Base-by-base conservation (phyloP, 768 basidiomycete species). In the Rhodocollybia butyracea region DNA sequence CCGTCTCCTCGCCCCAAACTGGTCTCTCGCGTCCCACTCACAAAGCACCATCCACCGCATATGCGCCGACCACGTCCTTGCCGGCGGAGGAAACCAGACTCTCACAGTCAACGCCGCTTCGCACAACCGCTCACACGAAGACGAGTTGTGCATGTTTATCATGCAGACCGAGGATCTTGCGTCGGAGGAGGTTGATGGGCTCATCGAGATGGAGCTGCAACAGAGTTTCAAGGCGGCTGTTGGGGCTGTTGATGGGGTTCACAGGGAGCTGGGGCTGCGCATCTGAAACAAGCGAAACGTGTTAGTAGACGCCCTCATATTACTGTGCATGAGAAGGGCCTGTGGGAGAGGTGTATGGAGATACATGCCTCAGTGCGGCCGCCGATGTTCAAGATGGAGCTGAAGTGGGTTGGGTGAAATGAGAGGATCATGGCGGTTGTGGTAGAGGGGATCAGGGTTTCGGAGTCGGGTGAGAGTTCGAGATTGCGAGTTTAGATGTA, bases 131-230 rank as follows among this genome's bases (percentile, higher is more conserved):
- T 62, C 69, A 24, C 91, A 98, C 69, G 94, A 97, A 68, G 76
- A 81, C 5, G 81, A 95, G n/a, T 68, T 98, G n/a, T 85, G 86
- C 84, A 76, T 75, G 70, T 98, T 99, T 73, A 71, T 98, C 51
- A 73, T 70, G 22, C 59, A 71, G n/a, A 67, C 74, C 0, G 83
- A 94, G 59, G 78, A 82, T 59, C 84, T 98, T 7, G 68, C 77
- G 1, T 71, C 74, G 1, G 61, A 62, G 15, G 85, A 92, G 67
- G 86, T 91, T 5, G 88, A 92, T 57, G 83, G 68, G 1, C 74
- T 76, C 3, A 71, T 98, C 19, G 81, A 88, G 32, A 88, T 92
- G 84, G 64, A 81, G 42, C 54, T 89, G 15, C 73, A 76, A 31
- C 83, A 85, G 50, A 63, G 70, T 4, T 68, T 88, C 13, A 79